These are phyloP conservation scores for Pythium pectinolyticum DNA, from an alignment of 352 stramenopile species.

Conservation along the genomic window DNA sequence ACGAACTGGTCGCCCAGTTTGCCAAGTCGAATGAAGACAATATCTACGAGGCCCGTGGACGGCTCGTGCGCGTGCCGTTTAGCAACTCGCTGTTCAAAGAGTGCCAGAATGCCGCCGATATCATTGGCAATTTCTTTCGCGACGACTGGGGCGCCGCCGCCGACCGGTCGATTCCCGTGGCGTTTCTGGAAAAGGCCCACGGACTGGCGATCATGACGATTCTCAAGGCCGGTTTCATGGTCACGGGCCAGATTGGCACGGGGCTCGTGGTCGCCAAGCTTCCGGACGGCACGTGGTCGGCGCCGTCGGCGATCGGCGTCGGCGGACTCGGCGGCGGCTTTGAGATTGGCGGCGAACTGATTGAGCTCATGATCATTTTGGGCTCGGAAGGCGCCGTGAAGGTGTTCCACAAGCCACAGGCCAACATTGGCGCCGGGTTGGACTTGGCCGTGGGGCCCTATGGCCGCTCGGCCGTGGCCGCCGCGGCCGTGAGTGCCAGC, in stretches of 20 bases:
- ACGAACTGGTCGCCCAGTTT: conserved; percentile 45
- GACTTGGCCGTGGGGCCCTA: conserved; percentile 89
- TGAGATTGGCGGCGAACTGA: conserved; percentile 87
- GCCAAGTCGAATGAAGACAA: conserved; percentile 47
- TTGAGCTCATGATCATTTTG: conserved; percentile 93
- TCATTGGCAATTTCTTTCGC: conserved; percentile 79
- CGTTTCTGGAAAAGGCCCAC: conserved; percentile 72
- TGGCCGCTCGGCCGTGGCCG: conserved; percentile 74
- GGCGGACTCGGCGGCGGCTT: conserved; percentile 82
- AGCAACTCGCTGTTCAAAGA: conserved; percentile 63
- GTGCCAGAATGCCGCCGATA: conserved; percentile 65
- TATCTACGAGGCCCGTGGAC: conserved; percentile 36
- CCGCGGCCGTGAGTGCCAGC: conserved; percentile 64
- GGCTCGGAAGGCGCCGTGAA: conserved; percentile 90
- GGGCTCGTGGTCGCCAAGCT: conserved; percentile 90
- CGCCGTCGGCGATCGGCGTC: conserved; percentile 91
- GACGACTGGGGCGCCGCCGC: conserved; percentile 51
- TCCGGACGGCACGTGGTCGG: conserved; percentile 82
- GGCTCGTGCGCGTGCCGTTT: conserved; percentile 54
- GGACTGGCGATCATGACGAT: conserved; percentile 81
- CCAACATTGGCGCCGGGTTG: conserved; percentile 89
- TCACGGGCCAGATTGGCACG: conserved; percentile 72
- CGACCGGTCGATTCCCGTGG: conserved; percentile 73
- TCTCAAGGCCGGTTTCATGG: conserved; percentile 73
- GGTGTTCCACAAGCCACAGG: conserved; percentile 82